These are phyloP conservation scores for Myriosclerotinia scirpicola DNA, from an alignment of 2,329 filamentous ascomycete genomes.

Conservation along the genomic window DNA sequence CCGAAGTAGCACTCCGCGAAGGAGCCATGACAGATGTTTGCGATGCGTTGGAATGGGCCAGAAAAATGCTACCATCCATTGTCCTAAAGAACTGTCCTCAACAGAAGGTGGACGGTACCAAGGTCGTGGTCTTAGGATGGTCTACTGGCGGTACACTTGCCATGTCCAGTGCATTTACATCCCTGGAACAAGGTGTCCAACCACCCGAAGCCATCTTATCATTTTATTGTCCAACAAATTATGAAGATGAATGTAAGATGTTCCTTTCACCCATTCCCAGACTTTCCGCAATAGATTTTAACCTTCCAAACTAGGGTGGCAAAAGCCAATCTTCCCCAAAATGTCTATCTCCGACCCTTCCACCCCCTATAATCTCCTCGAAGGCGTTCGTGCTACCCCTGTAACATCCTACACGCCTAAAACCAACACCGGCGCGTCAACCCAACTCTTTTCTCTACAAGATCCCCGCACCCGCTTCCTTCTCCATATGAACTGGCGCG, in stretches of 20 bases:
- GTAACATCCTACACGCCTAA: not conserved
- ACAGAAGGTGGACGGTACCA: slow-evolving; percentile 34
- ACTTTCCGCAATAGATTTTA: not conserved
- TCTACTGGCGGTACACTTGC: slow-evolving; percentile 51
- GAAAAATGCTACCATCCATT: not conserved
- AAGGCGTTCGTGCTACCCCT: not conserved
- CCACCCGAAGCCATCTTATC: slow-evolving; percentile 42
- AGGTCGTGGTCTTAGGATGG: slow-evolving; percentile 49
- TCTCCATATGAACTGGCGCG: slow-evolving; percentile 48
- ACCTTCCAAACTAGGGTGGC: not conserved
- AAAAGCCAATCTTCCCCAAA: not conserved
- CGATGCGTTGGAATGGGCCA: slow-evolving; percentile 45
- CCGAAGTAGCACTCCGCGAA: slow-evolving; percentile 48
- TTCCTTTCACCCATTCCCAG: no score
- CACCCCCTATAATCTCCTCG: not conserved
- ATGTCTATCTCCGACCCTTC: not conserved
- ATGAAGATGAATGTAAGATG: slow-evolving; percentile 2
- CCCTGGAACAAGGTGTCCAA: slow-evolving; percentile 35
- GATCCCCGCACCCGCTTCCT: slow-evolving; percentile 44
- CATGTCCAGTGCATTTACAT: slow-evolving; percentile 46
- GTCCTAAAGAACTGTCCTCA: slow-evolving; percentile 28
- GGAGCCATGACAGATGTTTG: slow-evolving; percentile 49
- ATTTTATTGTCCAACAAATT: not conserved
- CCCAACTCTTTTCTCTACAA: slow-evolving; percentile 24
- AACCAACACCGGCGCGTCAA: not conserved